Conservation (phyloP, 805 yeast genomes). For the Candida broadrunensis region DNA sequence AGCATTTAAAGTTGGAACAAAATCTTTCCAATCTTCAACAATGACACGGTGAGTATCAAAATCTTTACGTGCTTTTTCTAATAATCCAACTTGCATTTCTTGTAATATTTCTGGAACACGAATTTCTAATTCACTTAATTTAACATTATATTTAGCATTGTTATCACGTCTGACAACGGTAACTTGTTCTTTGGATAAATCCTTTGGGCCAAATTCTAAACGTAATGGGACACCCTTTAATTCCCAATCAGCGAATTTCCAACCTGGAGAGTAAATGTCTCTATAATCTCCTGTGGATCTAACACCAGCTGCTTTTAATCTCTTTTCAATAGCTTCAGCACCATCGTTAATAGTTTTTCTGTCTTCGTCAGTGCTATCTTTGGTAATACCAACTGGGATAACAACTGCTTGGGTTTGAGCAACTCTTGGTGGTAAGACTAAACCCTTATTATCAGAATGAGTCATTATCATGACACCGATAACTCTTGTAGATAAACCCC, state of each 20-base stretch:
- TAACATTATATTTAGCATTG: constrained; percentile 68
- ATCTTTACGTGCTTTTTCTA: constrained; percentile 71
- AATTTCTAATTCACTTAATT: constrained; percentile 61
- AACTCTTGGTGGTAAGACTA: constrained; percentile 96
- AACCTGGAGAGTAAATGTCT: constrained; percentile 94
- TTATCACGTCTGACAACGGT: constrained; percentile 92
- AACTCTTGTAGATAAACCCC: constrained; percentile 98
- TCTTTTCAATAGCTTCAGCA: constrained; percentile 64
- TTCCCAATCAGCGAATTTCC: constrained; percentile 98
- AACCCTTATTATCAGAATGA: constrained; percentile 97
- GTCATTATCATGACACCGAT: constrained; percentile 99
- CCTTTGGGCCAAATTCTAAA: constrained; percentile 95
- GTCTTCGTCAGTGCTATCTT: constrained; percentile 75
- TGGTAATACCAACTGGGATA: constrained; percentile 92
- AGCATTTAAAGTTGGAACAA: constrained; percentile 86
- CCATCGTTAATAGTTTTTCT: constrained; percentile 67
- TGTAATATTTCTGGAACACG: constrained; percentile 76
- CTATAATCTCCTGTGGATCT: constrained; percentile 86
- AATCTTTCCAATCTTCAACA: constrained; percentile 86
- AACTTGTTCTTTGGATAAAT: constrained; percentile 73
- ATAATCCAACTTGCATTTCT: constrained; percentile 74
- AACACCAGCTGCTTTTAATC: constrained; percentile 58
- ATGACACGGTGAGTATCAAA: constrained; percentile 81
- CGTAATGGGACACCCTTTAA: constrained; percentile 94
- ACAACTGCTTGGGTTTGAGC: constrained; percentile 90